Conservation (phyloP, 2,329 filamentous ascomycete genomes). For the Penicillium janthinellum region DNA sequence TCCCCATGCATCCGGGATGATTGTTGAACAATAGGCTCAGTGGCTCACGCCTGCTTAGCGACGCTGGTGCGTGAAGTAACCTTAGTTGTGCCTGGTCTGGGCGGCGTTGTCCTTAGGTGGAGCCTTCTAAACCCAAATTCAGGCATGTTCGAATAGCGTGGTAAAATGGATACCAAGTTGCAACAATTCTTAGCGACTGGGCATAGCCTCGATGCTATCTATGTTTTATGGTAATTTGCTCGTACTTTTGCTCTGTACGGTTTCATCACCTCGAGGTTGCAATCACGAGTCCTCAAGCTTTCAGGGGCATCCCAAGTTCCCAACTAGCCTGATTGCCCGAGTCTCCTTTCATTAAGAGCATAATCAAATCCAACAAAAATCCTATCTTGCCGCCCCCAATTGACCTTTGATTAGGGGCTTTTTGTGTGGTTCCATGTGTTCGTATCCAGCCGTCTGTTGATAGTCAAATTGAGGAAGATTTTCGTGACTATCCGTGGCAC, state of each 20-base stretch:
- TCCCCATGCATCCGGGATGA: too few relatives aligned
- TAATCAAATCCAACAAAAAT: background rate
- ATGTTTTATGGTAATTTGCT: background rate
- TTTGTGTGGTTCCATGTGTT: background rate
- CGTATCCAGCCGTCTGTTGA: background rate
- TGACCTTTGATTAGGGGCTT: background rate
- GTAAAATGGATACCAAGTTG: too few relatives aligned
- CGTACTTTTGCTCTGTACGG: background rate
- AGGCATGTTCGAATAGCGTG: too few relatives aligned
- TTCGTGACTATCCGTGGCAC: too few relatives aligned
- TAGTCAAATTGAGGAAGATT: background rate
- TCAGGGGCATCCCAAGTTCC: background rate
- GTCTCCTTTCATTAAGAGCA: background rate
- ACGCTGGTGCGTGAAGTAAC: too few relatives aligned
- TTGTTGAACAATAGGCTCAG: too few relatives aligned
- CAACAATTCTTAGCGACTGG: background rate
- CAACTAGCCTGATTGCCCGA: background rate
- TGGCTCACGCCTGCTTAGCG: too few relatives aligned
- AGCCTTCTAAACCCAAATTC: too few relatives aligned
- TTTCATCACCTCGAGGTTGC: background rate
- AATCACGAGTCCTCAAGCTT: background rate
- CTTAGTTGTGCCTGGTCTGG: too few relatives aligned
- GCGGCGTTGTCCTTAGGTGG: too few relatives aligned
- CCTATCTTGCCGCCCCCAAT: background rate
- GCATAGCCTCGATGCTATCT: background rate